Conservation (phyloP, 225 moss, liverwort and hornwort genomes). For the Marchantia polymorpha region DNA sequence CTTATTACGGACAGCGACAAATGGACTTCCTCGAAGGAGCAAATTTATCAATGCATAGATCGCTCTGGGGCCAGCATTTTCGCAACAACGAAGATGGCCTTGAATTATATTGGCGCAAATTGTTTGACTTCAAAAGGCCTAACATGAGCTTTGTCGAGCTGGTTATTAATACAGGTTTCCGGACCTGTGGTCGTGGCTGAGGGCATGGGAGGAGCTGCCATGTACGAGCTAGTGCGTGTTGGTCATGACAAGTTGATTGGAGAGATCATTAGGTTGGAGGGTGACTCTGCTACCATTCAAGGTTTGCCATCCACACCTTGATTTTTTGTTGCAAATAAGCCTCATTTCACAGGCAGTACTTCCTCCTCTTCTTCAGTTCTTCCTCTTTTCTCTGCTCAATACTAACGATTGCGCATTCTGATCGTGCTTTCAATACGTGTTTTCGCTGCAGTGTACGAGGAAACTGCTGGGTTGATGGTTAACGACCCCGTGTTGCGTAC, state of each 20-base stretch:
- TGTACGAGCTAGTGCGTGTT: slow-evolving; percentile 95
- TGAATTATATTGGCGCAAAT: too few species aligned
- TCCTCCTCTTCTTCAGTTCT: not conserved
- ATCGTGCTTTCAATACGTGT: not conserved
- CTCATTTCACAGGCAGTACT: not conserved
- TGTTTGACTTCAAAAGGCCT: not conserved
- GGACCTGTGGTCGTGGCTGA: slow-evolving; percentile 97
- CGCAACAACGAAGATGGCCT: too few species aligned
- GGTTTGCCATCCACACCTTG: not conserved
- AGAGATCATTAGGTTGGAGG: slow-evolving; percentile 93
- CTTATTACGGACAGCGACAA: too few species aligned
- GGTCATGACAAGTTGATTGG: slow-evolving; percentile 90
- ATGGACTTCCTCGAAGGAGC: too few species aligned
- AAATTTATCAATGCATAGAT: too few species aligned
- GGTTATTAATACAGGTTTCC: slow-evolving; percentile 50
- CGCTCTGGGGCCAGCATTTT: too few species aligned
- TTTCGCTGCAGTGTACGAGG: slow-evolving; percentile 64
- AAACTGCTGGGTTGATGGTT: slow-evolving; percentile 95
- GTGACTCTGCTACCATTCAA: slow-evolving; percentile 96
- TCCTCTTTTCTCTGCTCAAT: not conserved
- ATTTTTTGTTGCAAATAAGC: not conserved
- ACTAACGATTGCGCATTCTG: not conserved
- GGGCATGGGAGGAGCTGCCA: slow-evolving; percentile 94
- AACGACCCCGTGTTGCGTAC: slow-evolving; percentile 90
- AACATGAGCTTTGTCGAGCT: not conserved